A percentile compares a stretch with the other conserved stretches of the same genome.
Conservation (phyloP, 495 filamentous ascomycete genomes). For the Darksidea phi region DNA sequence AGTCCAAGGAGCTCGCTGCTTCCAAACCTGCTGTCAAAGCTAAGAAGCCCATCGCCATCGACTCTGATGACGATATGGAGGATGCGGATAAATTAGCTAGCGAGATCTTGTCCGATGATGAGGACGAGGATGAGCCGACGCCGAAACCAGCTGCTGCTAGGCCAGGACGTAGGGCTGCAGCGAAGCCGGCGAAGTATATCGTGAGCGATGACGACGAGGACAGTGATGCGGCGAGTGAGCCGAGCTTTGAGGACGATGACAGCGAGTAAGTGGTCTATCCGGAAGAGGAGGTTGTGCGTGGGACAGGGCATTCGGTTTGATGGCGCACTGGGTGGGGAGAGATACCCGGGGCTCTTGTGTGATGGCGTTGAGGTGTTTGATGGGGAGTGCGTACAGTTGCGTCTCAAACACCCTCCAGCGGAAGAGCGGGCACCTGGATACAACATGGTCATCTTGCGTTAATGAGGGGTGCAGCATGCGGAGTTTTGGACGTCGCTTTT, state of each 20-base stretch:
- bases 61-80: slow-evolving; percentile 42
- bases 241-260: slow-evolving; percentile 41
- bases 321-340: no score
- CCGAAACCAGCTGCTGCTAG: slow-evolving; percentile 45
- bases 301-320: no score
- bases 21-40: slow-evolving; percentile 34
- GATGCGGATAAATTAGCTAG: slow-evolving; percentile 54
- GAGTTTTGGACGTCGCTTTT: no score
- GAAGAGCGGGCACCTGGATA: no score
- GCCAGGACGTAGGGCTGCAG: slow-evolving; percentile 54
- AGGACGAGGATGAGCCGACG: slow-evolving; percentile 45
- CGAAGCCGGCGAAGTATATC: slow-evolving; percentile 55
- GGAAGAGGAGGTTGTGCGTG: no score
- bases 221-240: slow-evolving; percentile 43
- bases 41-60: slow-evolving; percentile 44
- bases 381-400: no score
- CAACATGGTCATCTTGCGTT: no score
- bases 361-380: no score
- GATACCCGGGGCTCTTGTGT: no score
- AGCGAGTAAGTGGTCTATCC: slow-evolving; percentile 29
- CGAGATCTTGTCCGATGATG: slow-evolving; percentile 56
- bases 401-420: no score
- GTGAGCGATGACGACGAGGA: slow-evolving; percentile 55
- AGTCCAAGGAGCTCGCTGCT: slow-evolving; percentile 44
- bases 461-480: no score